These are phyloP conservation scores for Talaromyces trachyspermus DNA, from an alignment of 495 filamentous ascomycete genomes.

Conservation along the genomic window DNA sequence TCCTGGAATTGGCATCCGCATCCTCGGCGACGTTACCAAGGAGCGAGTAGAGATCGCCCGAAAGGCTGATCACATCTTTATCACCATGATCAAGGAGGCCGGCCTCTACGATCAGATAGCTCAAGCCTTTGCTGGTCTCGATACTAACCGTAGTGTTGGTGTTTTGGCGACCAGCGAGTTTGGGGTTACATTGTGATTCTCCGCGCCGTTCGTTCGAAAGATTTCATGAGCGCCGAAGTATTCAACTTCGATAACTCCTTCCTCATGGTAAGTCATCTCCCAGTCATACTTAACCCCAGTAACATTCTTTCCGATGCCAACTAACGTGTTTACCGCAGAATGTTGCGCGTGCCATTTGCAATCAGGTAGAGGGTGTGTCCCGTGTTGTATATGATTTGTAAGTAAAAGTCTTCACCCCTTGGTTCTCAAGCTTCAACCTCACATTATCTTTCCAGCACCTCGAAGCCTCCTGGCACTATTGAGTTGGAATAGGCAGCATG, in stretches of 20 bases:
- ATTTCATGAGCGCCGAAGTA: constrained; percentile 79
- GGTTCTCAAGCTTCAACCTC: constrained; percentile 3
- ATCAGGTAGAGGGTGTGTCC: constrained; percentile 19
- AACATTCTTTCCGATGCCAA: too few species aligned
- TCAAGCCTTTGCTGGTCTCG: constrained; percentile 78
- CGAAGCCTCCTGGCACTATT: constrained; percentile 22
- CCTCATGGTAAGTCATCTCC: constrained; percentile 26
- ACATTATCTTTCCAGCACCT: constrained; percentile 12
- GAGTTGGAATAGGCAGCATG: constrained; percentile 16
- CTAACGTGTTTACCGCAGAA: constrained; percentile 8
- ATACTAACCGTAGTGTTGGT: constrained; percentile 44
- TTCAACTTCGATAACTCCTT: constrained; percentile 62
- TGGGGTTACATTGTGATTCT: constrained; percentile 48
- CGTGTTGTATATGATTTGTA: constrained; percentile 21
- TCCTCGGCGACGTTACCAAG: constrained; percentile 79
- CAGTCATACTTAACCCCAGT: too few species aligned
- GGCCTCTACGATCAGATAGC: constrained; percentile 76
- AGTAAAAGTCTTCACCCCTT: constrained; percentile 8
- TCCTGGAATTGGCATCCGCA: constrained; percentile 82
- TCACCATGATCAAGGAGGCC: constrained; percentile 73
- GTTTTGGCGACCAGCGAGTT: constrained; percentile 71
- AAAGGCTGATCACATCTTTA: constrained; percentile 74
- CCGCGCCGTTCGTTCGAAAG: constrained; percentile 66
- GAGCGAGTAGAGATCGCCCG: constrained; percentile 75
- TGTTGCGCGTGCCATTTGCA: constrained; percentile 15